phyloP scores from a whole-genome alignment of 805 yeast genomes.

The Ogataea polymorpha region DNA sequence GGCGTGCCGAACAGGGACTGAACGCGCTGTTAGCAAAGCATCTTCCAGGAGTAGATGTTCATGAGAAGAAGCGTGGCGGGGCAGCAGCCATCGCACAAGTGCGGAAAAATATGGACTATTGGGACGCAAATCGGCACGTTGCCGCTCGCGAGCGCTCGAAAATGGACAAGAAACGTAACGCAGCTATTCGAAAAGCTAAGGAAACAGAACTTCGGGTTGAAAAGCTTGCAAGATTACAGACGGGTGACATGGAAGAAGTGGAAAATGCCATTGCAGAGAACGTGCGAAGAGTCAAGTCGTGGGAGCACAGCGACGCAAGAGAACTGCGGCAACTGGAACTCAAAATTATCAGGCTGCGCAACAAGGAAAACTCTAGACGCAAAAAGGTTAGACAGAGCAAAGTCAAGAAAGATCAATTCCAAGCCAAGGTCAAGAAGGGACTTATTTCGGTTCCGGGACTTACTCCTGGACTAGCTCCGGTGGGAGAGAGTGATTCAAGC shows the following conservation, averaged over 20 bases:
- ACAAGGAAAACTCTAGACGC: constrained; percentile 37
- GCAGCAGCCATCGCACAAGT: constrained; percentile 28
- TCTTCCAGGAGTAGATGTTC: constrained; percentile 19
- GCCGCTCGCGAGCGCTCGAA: constrained; percentile 4
- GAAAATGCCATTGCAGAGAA: constrained; percentile 40
- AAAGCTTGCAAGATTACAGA: constrained; percentile 22
- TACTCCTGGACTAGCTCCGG: constrained; percentile 86
- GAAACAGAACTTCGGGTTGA: constrained; percentile 18
- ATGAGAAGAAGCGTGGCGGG: constrained; percentile 11
- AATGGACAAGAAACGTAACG: constrained; percentile 11
- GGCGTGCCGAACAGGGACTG: constrained; percentile 22
- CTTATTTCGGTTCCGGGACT: constrained; percentile 55
- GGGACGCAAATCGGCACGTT: constrained; percentile 10
- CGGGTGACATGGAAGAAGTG: constrained; percentile 33
- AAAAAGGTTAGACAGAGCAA: constrained; percentile 33
- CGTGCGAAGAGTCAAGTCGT: constrained; percentile 37
- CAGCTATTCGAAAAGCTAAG: constrained; percentile 17
- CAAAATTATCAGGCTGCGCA: constrained; percentile 43
- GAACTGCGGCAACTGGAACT: constrained; percentile 43
- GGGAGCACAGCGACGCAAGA: constrained; percentile 37
- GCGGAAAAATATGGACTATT: constrained; percentile 14
- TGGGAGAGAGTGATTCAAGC: constrained; percentile 58
- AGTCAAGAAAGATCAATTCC: constrained; percentile 33
- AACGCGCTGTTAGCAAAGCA: constrained; percentile 27
- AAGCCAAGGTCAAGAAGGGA: constrained; percentile 42